Conservation (phyloP, 208 protist genomes). For the Crithidia thermophila region DNA sequence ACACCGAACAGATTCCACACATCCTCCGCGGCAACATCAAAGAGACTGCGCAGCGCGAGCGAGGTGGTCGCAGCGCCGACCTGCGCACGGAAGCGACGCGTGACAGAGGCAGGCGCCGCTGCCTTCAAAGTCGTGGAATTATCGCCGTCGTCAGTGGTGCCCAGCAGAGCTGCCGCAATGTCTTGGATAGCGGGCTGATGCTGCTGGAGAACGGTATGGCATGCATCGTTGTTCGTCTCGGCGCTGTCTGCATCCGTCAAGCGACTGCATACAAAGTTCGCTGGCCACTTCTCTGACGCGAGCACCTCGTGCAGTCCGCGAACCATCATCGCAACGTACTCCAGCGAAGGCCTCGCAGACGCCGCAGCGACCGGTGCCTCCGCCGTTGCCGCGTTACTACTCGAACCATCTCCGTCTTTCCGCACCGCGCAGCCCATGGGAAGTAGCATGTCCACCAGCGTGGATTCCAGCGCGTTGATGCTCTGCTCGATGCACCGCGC, state of each 20-base stretch:
- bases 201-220: no score
- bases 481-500: slow-evolving; percentile 16
- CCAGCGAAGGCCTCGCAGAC: not conserved
- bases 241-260: not conserved
- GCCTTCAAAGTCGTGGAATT: not conserved
- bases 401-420: not conserved
- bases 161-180: not conserved
- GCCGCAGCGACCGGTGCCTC: not conserved
- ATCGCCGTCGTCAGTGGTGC: not conserved
- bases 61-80: slow-evolving; percentile 28
- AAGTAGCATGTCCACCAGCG: slow-evolving; percentile 44
- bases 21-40: slow-evolving; percentile 9
- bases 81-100: slow-evolving; percentile 4
- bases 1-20: slow-evolving; percentile 29
- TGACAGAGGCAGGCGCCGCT: not conserved
- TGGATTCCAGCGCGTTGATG: slow-evolving; percentile 40
- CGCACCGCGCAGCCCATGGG: not conserved
- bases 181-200: no score
- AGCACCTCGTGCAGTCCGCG: slow-evolving; percentile 28
- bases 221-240: not conserved
- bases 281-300: slow-evolving; percentile 43
- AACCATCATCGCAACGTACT: slow-evolving; percentile 37
- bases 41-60: slow-evolving; percentile 24
- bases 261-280: slow-evolving; percentile 32
- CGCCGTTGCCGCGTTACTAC: not conserved